These are phyloP conservation scores for Cunninghamia lanceolata DNA, from an alignment of 75 land plant genomes.

Conservation along the genomic window DNA sequence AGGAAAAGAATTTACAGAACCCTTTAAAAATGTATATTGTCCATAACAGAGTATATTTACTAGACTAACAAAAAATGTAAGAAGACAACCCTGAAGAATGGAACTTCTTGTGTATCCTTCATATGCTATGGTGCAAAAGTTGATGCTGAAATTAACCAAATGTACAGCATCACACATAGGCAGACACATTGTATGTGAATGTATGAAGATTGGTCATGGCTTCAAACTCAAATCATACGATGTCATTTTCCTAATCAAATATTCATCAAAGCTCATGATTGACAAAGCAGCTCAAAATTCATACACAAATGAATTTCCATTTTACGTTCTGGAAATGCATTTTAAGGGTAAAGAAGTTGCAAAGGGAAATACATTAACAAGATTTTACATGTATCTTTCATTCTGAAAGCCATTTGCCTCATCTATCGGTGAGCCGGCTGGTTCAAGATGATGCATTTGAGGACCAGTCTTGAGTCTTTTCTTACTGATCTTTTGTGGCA, in stretches of 20 bases:
- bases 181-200: not conserved
- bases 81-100: not conserved
- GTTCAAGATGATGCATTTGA: not conserved
- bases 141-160: not conserved
- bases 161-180: not conserved
- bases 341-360: not conserved
- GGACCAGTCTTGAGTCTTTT: not conserved
- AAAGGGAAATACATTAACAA: not conserved
- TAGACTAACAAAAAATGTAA: not conserved
- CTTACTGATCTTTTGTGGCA: constrained; percentile 1
- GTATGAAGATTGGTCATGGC: not conserved
- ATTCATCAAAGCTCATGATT: not conserved
- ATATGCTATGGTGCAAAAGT: not conserved
- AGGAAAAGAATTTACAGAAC: not conserved
- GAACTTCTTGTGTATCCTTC: not conserved
- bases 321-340: not conserved
- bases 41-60: not conserved
- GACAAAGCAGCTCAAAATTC: not conserved
- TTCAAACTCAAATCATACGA: not conserved
- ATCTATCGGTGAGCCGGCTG: not conserved
- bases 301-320: not conserved
- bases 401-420: constrained; percentile 10
- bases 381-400: constrained; percentile 3
- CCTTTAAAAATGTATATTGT: not conserved
- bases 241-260: not conserved